A percentile compares a stretch with the other conserved stretches of the same genome.
Conservation (phyloP, 1,284 basidiomycete genomes). For the Pisolithus thermaeus region DNA sequence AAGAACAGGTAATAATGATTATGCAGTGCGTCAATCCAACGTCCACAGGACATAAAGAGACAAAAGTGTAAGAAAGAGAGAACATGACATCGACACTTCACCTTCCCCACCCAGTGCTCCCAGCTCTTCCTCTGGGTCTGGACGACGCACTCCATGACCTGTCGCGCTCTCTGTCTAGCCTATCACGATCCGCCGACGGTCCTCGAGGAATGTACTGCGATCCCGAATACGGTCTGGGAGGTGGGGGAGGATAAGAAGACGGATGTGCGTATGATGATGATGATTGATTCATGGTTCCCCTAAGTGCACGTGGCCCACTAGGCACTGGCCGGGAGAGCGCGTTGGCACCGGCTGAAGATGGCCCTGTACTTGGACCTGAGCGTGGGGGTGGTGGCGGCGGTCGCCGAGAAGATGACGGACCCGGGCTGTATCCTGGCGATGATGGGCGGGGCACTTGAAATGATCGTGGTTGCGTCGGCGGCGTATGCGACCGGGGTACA, state of each 20-base stretch:
- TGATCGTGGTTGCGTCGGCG: constrained; percentile 44
- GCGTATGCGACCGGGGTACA: constrained; percentile 34
- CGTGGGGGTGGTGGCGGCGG: constrained; percentile 22
- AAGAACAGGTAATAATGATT: constrained; percentile 23
- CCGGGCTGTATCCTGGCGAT: constrained; percentile 21
- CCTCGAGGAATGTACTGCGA: constrained; percentile 32
- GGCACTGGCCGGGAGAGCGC: constrained; percentile 36
- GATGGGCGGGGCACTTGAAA: constrained; percentile 28
- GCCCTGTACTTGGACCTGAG: constrained; percentile 22
- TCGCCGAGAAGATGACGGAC: constrained; percentile 14
- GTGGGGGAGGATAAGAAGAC: constrained; percentile 16
- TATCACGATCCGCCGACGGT: constrained; percentile 41
- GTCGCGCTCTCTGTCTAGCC: constrained; percentile 35
- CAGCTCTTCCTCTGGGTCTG: constrained; percentile 24
- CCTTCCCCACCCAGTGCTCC: constrained; percentile 29
- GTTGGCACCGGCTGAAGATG: constrained; percentile 15
- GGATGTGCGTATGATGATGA: constrained; percentile 11
- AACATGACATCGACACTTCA: constrained; percentile 6
- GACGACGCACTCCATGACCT: constrained; percentile 22
- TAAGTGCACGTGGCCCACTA: constrained; percentile 49
- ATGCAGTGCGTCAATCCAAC: constrained; percentile 9
- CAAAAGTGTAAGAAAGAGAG: constrained; percentile 5
- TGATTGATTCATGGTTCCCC: constrained; percentile 27
- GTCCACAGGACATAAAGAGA: background rate
- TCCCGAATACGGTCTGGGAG: constrained; percentile 19